phyloP scores from a whole-genome alignment of 768 basidiomycete genomes.

The Suillus discolor region DNA sequence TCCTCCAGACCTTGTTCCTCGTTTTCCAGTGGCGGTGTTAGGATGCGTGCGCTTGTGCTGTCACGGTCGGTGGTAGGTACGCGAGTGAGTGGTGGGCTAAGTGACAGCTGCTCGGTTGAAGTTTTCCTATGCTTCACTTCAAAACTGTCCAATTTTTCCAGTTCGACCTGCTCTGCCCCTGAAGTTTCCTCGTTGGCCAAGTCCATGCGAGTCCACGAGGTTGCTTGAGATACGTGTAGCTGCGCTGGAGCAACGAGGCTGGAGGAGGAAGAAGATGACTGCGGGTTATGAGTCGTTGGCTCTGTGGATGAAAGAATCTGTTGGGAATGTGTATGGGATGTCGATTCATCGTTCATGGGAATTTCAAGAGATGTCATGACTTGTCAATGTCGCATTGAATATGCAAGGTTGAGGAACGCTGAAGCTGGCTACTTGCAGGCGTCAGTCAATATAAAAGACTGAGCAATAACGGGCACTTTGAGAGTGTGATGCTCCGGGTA shows the following conservation, averaged over 20 bases:
- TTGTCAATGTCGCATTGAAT: slow-evolving; percentile 19
- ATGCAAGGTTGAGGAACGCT: background rate
- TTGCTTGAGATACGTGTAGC: slow-evolving; percentile 21
- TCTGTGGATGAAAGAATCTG: slow-evolving; percentile 8
- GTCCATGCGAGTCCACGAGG: slow-evolving; percentile 31
- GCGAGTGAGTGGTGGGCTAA: slow-evolving; percentile 34
- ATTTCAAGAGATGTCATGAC: slow-evolving; percentile 31
- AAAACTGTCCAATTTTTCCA: background rate
- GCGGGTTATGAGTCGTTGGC: background rate
- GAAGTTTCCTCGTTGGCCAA: background rate
- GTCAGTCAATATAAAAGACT: background rate
- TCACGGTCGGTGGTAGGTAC: slow-evolving; percentile 24
- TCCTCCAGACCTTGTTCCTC: slow-evolving; percentile 16
- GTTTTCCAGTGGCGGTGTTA: slow-evolving; percentile 8
- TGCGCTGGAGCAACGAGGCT: slow-evolving; percentile 19
- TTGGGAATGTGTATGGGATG: slow-evolving; percentile 7
- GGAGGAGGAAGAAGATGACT: slow-evolving; percentile 16
- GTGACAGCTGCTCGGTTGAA: slow-evolving; percentile 27
- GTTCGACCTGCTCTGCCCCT: slow-evolving; percentile 13
- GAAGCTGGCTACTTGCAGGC: background rate
- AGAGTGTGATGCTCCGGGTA: background rate
- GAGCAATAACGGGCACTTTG: background rate
- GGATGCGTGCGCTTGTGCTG: slow-evolving; percentile 10
- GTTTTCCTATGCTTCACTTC: background rate
- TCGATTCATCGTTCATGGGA: slow-evolving; percentile 19